These are phyloP conservation scores for Ceratobasidium sp. DNA, from an alignment of 1,284 basidiomycete species.

Conservation along the genomic window DNA sequence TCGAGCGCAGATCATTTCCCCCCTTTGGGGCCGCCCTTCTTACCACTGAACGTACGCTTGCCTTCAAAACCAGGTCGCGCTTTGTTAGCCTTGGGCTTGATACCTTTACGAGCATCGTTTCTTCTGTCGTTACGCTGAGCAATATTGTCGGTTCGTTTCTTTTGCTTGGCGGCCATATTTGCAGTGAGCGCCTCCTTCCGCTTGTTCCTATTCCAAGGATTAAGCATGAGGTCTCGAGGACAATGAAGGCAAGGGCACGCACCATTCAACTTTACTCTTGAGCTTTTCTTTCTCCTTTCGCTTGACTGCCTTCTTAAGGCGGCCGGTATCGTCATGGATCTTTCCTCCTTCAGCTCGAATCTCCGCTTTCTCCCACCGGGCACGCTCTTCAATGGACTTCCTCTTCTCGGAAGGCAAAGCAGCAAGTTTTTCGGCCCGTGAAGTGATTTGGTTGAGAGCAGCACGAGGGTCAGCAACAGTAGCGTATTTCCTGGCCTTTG, in stretches of 20 bases:
- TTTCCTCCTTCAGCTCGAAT: constrained; percentile 88
- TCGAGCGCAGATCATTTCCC: background rate
- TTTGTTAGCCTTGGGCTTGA: constrained; percentile 70
- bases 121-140: constrained; percentile 82
- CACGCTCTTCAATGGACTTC: constrained; percentile 79
- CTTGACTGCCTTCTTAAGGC: constrained; percentile 91
- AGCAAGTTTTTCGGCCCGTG: constrained; percentile 80
- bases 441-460: constrained; percentile 82
- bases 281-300: constrained; percentile 88
- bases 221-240: background rate
- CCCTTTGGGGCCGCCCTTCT: constrained; percentile 57
- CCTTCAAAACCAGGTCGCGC: constrained; percentile 86
- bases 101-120: constrained; percentile 79
- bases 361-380: constrained; percentile 89
- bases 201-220: constrained; percentile 72
- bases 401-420: constrained; percentile 83
- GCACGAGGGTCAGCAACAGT: constrained; percentile 84
- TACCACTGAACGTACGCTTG: constrained; percentile 68
- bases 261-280: constrained; percentile 89
- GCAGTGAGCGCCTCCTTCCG: constrained; percentile 81
- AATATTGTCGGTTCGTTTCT: constrained; percentile 91
- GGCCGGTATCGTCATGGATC: constrained; percentile 83
- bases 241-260: constrained; percentile 54
- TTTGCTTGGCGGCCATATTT: constrained; percentile 83
- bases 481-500: constrained; percentile 71